phyloP scores from a whole-genome alignment of 2,329 filamentous ascomycete species.

The Pseudovirgaria hyperparasitica region DNA sequence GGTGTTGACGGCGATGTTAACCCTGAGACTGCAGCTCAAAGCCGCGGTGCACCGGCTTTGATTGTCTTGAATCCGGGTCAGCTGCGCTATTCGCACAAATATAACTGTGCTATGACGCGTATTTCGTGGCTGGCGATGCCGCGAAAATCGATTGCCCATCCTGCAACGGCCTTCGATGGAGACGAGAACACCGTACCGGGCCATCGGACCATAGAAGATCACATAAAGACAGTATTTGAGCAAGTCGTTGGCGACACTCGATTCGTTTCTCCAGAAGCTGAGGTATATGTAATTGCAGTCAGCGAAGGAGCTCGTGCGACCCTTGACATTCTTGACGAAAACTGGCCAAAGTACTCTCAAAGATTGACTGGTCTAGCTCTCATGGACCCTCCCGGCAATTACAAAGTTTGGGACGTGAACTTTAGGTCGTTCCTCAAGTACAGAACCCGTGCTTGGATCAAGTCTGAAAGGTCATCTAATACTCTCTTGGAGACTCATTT shows the following conservation, averaged over 20 bases:
- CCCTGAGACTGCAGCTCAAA: no score
- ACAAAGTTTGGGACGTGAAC: constrained; percentile 11
- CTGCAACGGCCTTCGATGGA: constrained; percentile 38
- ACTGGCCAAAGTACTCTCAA: constrained; percentile 21
- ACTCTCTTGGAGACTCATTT: no score
- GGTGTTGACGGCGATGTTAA: no score
- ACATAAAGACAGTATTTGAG: constrained; percentile 56
- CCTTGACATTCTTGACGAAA: constrained; percentile 44
- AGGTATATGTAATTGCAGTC: constrained; percentile 58
- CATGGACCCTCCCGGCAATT: constrained; percentile 11
- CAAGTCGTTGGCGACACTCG: constrained; percentile 38
- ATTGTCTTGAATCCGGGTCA: constrained; percentile 70
- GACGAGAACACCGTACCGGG: constrained; percentile 48
- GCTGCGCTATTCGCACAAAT: constrained; percentile 60
- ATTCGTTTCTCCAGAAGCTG: constrained; percentile 36
- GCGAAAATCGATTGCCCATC: constrained; percentile 46
- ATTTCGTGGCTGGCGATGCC: constrained; percentile 46
- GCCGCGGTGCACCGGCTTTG: constrained; percentile 43
- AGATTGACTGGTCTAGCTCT: constrained; percentile 20
- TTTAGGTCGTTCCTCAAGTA: constrained; percentile 18
- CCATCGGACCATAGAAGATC: constrained; percentile 44
- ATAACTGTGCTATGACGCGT: constrained; percentile 46
- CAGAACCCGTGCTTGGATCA: constrained; percentile 20
- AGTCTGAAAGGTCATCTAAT: no score
- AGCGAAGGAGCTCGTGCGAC: constrained; percentile 51